Base-by-base conservation (phyloP, 2,329 filamentous ascomycete genomes). In the Pseudofabraea citricarpa region DNA sequence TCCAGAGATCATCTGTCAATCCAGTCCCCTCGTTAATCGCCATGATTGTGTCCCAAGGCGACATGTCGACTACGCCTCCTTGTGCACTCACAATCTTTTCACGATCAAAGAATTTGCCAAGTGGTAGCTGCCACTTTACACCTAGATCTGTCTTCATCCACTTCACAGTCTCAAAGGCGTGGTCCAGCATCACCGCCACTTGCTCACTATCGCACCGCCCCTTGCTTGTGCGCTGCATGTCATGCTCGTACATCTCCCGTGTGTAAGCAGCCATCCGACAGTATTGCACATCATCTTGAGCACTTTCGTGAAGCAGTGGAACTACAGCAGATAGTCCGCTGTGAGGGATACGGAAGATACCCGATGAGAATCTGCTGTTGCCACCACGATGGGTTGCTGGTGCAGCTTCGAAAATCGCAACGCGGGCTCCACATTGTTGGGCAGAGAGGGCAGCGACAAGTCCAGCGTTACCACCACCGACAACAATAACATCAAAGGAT, bases 241-340 rank as follows among this genome's bases (percentile, higher is more conserved):
- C 81, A 15, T 61, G 53, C 1, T 60, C 53, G 48, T 84, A 85
- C 47, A 81, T 68, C 0, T 64, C 54, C 3, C 59, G 52, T 0
- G 74, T 73, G 55, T 85, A 85, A 1, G 75, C 65, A 1, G 64
- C 60, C 46, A 85, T 62, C 47, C 84, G 79, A 24, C 83, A 78
- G 27, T 63, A 70, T 4, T 61, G 50, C 0, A 71, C 67, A 23
- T 68, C 63, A 0, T 69, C 66, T 0, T 58, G 36, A n/a, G 69
- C 59, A 1, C 77, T 71, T 46, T 83, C 83, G 56, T 77, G 77
- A 36, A 85, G 75, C 3, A 84, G 54, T 0, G 79, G 77, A 1
- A 82, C 61, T 1, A 85, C 53, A 52, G 83, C 79, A 0, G 55
- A 9, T 1, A 81, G 64, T 0, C 81, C 80, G 6, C 56, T 44